Percentiles rank a stretch among this genome's conserved stretches.
These are phyloP conservation scores for Penicillium italicum DNA, from an alignment of 2,329 filamentous ascomycete genomes.

Conservation along the genomic window DNA sequence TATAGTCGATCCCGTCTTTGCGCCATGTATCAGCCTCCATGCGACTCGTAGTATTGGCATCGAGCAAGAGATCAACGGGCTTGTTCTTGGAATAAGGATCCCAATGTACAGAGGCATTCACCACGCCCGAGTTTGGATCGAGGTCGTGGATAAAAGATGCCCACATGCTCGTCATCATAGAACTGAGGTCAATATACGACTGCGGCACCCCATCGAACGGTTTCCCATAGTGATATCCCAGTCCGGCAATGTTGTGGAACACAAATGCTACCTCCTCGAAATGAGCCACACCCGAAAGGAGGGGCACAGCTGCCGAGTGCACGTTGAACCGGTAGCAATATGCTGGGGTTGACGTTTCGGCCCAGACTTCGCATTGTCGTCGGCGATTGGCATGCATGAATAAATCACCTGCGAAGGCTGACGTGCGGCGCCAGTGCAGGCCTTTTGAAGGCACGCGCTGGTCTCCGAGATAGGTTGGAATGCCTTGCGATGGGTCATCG, in stretches of 20 bases:
- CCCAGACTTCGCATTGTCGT: constrained; percentile 52
- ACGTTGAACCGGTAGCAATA: constrained; percentile 65
- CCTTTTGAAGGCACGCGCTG: constrained; percentile 39
- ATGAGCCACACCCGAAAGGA: constrained; percentile 49
- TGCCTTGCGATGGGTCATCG: constrained; percentile 48
- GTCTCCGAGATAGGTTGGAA: constrained; percentile 44
- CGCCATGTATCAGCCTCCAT: constrained; percentile 48
- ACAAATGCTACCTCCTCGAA: constrained; percentile 57
- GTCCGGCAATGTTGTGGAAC: constrained; percentile 51
- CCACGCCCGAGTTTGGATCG: constrained; percentile 43
- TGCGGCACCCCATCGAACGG: constrained; percentile 41
- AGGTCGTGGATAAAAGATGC: constrained; percentile 48
- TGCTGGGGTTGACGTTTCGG: constrained; percentile 47
- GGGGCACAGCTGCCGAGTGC: constrained; percentile 41
- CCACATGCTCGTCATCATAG: constrained; percentile 53
- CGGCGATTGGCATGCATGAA: constrained; percentile 56
- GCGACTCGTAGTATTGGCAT: constrained; percentile 47
- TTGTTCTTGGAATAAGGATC: constrained; percentile 42
- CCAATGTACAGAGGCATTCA: constrained; percentile 37
- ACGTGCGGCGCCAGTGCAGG: constrained; percentile 52
- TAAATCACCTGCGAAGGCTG: constrained; percentile 55
- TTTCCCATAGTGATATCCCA: constrained; percentile 43
- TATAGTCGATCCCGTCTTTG: constrained; percentile 31
- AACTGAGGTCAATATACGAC: constrained; percentile 43
- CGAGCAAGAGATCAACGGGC: constrained; percentile 50